Percentiles rank a stretch among this genome's conserved stretches.
Evolutionary conservation across 2,329 filamentous ascomycete species (phyloP).

Genomic region (Aspergillus luchuensis): DNA sequence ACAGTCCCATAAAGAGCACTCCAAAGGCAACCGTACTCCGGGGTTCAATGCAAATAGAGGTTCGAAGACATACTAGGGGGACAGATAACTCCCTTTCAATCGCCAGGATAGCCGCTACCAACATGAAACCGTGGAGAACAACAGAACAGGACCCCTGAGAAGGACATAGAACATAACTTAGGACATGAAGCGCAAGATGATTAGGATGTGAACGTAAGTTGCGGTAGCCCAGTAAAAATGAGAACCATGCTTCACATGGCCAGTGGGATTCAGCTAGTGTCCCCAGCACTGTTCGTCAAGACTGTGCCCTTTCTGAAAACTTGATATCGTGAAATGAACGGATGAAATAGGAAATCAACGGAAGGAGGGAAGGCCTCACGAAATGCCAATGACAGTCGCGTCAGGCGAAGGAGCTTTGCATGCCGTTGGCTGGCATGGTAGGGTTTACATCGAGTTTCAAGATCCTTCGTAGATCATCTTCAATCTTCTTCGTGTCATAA

Average conservation of each 20-base stretch:
- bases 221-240: background rate
- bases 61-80: constrained; percentile 20
- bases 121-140: constrained; percentile 21
- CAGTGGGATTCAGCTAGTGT: background rate
- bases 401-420: constrained; percentile 40
- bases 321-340: constrained; percentile 7
- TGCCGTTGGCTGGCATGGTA: constrained; percentile 31
- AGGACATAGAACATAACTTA: constrained; percentile 1
- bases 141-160: background rate
- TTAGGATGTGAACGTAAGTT: background rate
- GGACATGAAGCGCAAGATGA: background rate
- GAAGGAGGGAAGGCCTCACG: background rate
- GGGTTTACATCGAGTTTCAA: constrained; percentile 46
- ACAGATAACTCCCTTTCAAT: constrained; percentile 18
- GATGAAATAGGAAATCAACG: background rate
- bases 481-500: constrained; percentile 48
- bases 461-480: constrained; percentile 52
- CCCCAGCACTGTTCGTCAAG: background rate
- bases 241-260: background rate
- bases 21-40: constrained; percentile 28
- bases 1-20: constrained; percentile 17
- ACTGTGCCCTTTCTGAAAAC: background rate
- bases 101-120: constrained; percentile 19
- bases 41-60: constrained; percentile 28
- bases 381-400: background rate